Evolutionary conservation across 441 rosid species (phyloP), one percentile per base, ranked within the genome.

Genomic region (Erodium texanum): DNA sequence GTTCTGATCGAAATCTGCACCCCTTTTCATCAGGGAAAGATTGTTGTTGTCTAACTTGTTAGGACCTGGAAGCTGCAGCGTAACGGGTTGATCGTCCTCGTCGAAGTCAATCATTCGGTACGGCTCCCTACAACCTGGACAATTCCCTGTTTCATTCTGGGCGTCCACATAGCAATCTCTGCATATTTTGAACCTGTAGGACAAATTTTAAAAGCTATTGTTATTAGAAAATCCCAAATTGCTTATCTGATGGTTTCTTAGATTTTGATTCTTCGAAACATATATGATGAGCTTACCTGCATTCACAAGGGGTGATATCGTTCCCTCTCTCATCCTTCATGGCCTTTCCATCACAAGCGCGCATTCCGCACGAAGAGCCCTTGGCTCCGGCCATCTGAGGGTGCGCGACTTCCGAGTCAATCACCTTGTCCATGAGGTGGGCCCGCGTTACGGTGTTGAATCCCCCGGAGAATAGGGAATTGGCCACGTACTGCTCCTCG

Each of bases 51-150:
- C 92, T 48, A 85, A 74, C 79, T 79, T 87, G 76, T 68, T 82
- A 82, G 18, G 70, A 68, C 82, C 77, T 73, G 66, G 79, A 78
- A 70, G 95, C 89, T 75, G 87, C 75, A 0, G 95, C 23, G 73
- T 83, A 68, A 83, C 85, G 16, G 81, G 80, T 43, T 67, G 72
- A 2, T 61, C 79, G 64, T 79, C 80, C 24, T 78, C 84, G 0
- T 73, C 79, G 0, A 80, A 82, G 0, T 74, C 82, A 0, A 61
- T 80, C 15, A 68, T 89, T 18, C 78, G 81, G 67, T 86, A 88
- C 5, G 89, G 82, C 62, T 90, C 94, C 76, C 89, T 89, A 64
- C 97, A 91, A 5, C 97, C 93, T 16, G 92, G 86, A 75, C 96
- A 91, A 48, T 34, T 79, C 0, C 87, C 93, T 27, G 80, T 86